Base-by-base conservation (phyloP, 1,139 yeast species). In the Debaryomyces robertsiae region DNA sequence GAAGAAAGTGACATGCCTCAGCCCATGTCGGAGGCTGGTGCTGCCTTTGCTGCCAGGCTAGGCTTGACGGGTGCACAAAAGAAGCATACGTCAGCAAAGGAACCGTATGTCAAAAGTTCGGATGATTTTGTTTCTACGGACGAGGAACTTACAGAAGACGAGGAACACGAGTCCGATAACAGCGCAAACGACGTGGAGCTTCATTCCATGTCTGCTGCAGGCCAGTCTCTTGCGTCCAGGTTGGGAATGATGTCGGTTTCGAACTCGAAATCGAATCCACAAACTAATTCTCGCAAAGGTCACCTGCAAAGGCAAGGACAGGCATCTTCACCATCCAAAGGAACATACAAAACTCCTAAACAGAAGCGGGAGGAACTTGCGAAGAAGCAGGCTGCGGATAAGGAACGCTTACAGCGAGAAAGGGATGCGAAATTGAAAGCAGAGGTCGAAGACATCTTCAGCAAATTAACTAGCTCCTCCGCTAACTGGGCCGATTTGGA, bases 401-500 rank as follows among this genome's bases (percentile, higher is more conserved):
- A 51, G 33, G 49, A 48, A 24, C 29, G 32, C 16, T 19, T 28
- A 30, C 27, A 32, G 13, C 25, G 27, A 15, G 22, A 39, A 29
- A 30, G 27, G 36, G 62, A 57, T n/a, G 61, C 55, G 18, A 42
- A 54, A 33, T 49, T 56, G 24, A 50, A 60, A 40, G 53, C 55
- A 24, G 72, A 67, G 38, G 59, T 67, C 14, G 53, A 57, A 25
- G 57, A 56, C 29, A 56, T 67, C 56, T 55, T 67, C 32, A 62
- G 58, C 37, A 63, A 62, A 43, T 56, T 67, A 56, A 60, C 56
- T 28, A 57, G 57, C 41, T 55, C 58, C 15, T 50, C 60, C 17
- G 45, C 61, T 17, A 65, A 57, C 43, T 68, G 74, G 74, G 74
- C 74, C 9, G 67, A 63, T 29, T 30, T 45, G 18, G 48, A 43